These are phyloP conservation scores for Lachancea lanzarotensis DNA, from an alignment of 805 yeast species.

Conservation along the genomic window DNA sequence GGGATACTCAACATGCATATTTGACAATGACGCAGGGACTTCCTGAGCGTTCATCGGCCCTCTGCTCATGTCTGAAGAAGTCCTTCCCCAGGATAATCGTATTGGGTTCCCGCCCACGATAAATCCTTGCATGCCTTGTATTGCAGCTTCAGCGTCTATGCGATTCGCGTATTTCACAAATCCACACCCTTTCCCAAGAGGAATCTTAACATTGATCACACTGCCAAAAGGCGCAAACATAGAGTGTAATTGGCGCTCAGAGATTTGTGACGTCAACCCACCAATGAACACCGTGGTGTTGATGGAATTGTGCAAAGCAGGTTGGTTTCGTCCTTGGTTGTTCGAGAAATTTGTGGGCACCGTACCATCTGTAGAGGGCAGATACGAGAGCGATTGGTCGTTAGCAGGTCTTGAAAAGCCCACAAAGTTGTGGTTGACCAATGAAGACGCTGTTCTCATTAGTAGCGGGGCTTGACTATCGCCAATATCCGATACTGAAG, in stretches of 20 bases:
- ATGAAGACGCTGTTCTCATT: slow-evolving; percentile 9
- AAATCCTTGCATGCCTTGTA: slow-evolving; percentile 73
- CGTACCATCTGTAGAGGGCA: background rate
- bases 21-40: slow-evolving; percentile 1
- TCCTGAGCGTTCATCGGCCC: slow-evolving; percentile 1
- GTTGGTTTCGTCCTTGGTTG: background rate
- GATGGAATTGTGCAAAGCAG: slow-evolving; percentile 7
- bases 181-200: slow-evolving; percentile 76
- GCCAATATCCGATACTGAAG: background rate
- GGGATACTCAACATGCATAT: background rate
- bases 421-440: slow-evolving; percentile 6
- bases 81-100: slow-evolving; percentile 69
- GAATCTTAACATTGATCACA: slow-evolving; percentile 63
- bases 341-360: background rate
- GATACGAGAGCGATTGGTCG: background rate
- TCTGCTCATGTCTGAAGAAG: slow-evolving; percentile 6
- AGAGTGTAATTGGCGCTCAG: slow-evolving; percentile 53
- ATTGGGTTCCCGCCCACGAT: slow-evolving; percentile 68
- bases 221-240: slow-evolving; percentile 71
- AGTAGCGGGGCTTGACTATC: slow-evolving; percentile 6
- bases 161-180: slow-evolving; percentile 61
- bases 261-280: slow-evolving; percentile 53
- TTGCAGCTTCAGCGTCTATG: slow-evolving; percentile 72
- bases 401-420: background rate
- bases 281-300: slow-evolving; percentile 71